These are phyloP conservation scores for Apiotrichum siamense DNA, from an alignment of 1,284 basidiomycete species.

Conservation along the genomic window DNA sequence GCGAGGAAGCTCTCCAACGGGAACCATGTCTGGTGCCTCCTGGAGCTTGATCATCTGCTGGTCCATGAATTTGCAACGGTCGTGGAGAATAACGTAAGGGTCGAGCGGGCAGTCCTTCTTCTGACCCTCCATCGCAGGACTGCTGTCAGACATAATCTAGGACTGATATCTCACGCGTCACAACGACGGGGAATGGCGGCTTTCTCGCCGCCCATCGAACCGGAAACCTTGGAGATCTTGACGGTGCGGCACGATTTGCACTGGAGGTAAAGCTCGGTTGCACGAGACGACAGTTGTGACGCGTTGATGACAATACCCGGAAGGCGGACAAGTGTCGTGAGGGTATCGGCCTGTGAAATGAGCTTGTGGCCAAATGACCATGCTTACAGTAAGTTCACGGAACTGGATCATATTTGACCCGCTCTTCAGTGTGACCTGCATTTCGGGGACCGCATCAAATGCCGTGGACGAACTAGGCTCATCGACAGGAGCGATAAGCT, in stretches of 20 bases:
- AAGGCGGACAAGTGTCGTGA: slow-evolving; percentile 92
- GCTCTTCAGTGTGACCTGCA: slow-evolving; percentile 84
- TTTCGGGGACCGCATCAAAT: slow-evolving; percentile 63
- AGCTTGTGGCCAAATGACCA: not conserved
- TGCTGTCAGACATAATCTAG: slow-evolving; percentile 8
- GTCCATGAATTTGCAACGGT: slow-evolving; percentile 90
- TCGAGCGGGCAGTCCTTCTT: slow-evolving; percentile 91
- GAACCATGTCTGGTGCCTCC: slow-evolving; percentile 99
- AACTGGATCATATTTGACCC: slow-evolving; percentile 90
- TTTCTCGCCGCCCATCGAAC: slow-evolving; percentile 78
- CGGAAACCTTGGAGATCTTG: slow-evolving; percentile 72
- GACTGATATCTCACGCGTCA: slow-evolving; percentile 56
- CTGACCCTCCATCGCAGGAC: slow-evolving; percentile 62
- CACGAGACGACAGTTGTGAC: slow-evolving; percentile 85
- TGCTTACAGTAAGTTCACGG: slow-evolving; percentile 69
- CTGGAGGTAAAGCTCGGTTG: slow-evolving; percentile 84
- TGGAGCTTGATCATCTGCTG: slow-evolving; percentile 96
- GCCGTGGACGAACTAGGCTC: slow-evolving; percentile 44
- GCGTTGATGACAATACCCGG: slow-evolving; percentile 98
- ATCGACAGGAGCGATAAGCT: slow-evolving; percentile 65
- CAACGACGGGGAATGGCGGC: slow-evolving; percentile 76
- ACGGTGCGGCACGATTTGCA: slow-evolving; percentile 83
- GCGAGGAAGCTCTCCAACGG: slow-evolving; percentile 92
- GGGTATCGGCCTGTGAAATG: slow-evolving; percentile 65
- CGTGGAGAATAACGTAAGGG: slow-evolving; percentile 93